phyloP scores from a whole-genome alignment of 257 asterid species.

The Euphrasia confusa region DNA sequence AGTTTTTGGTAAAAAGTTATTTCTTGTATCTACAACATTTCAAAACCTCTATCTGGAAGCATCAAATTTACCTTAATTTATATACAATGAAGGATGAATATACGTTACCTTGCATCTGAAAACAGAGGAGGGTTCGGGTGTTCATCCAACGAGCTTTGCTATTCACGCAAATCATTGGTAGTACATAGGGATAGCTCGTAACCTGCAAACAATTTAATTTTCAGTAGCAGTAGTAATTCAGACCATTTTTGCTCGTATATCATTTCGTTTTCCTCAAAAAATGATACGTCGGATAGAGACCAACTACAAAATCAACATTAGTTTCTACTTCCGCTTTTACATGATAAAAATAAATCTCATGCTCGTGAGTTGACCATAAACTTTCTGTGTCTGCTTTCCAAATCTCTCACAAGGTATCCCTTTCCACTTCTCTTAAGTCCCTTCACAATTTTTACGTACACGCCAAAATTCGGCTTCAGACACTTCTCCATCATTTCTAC shows the following conservation, averaged over 20 bases:
- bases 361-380: constrained; percentile 23
- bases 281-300: background rate
- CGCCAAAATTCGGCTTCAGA: constrained; percentile 50
- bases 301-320: background rate
- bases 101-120: background rate
- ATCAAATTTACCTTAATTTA: background rate
- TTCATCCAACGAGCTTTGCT: no score
- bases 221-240: background rate
- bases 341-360: constrained; percentile 7
- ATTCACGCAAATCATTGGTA: no score
- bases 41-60: background rate
- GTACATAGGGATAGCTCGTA: no score
- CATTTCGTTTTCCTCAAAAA: constrained; percentile 9
- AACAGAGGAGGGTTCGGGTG: background rate
- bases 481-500: constrained; percentile 71
- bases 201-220: no score
- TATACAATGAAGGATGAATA: background rate
- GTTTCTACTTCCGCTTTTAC: background rate
- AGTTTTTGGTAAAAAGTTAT: background rate
- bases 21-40: background rate
- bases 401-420: constrained; percentile 41
- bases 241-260: constrained; percentile 14
- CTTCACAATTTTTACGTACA: constrained; percentile 39
- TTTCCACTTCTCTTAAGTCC: constrained; percentile 39
- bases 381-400: constrained; percentile 34